Base-by-base conservation (phyloP, 495 filamentous ascomycete genomes). In the Baudoinia panamericana region DNA sequence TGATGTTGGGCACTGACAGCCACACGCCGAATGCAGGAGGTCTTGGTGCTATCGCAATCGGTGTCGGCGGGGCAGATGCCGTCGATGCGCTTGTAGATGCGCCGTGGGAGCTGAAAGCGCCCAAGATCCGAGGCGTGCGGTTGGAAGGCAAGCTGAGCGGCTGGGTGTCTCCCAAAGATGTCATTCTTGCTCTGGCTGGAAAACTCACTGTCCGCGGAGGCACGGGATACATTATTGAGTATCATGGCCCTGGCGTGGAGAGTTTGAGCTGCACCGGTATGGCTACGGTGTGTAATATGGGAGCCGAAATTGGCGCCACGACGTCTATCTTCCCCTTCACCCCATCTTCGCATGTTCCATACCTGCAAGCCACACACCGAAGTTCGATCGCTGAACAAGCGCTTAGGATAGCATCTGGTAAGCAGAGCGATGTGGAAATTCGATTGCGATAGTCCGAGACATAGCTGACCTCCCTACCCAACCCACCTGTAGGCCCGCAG, bases 1-100 rank as follows among this genome's bases (percentile, higher is more conserved):
- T 97, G 90, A 94, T 96, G 87, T 72, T 97, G n/a, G 90, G 90
- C 42, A 97, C 90, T 25, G 90, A 97, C 61, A 94, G 87, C 56
- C 90, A 96, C 64, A 95, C 90, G 20, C 90, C 90, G 16, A 96
- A 97, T 59, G 90, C 78, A 11, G 90, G 90, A 58, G 90, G 90
- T 45, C 62, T 97, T 25, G 85, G 81, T 44, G 84, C 84, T 1
- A 92, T 95, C 56, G 92, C 90, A 2, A 97, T 97, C 55, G 90
- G 90, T 63, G 90, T 97, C 23, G 90, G 90, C 49, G 90, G 90
- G 56, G 90, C 90, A 22, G 90, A 97, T 69, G 90, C 90, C 0
- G 90, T 96, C 13, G 90, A 97, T 65, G 90, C 86, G 12, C 74
- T 97, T 34, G 90, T 93, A 2, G 88, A 93, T 59, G 84, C 84